phyloP scores from a whole-genome alignment of 2,329 filamentous ascomycete genomes.

The Hypoxylon sp. region DNA sequence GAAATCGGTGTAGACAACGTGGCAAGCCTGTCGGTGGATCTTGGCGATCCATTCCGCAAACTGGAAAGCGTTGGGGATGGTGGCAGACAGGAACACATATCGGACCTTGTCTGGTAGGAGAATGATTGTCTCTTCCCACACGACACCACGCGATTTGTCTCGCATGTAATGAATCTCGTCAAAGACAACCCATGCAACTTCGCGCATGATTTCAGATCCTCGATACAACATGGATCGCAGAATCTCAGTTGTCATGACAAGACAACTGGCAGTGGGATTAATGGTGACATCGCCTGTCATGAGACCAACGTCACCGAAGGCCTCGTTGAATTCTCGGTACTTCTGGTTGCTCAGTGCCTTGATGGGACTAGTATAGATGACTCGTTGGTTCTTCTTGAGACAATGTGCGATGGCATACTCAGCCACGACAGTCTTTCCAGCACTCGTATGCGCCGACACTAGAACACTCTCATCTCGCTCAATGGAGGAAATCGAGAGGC shows the following conservation, averaged over 20 bases:
- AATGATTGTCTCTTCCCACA: constrained; percentile 99
- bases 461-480: constrained; percentile 96
- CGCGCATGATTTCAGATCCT: constrained; percentile 98
- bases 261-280: constrained; percentile 96
- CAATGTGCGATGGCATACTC: constrained; percentile 99
- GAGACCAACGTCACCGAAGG: constrained; percentile 96
- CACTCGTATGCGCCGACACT: constrained; percentile 96
- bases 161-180: constrained; percentile 99
- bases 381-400: constrained; percentile 95
- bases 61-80: constrained; percentile 98
- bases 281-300: constrained; percentile 99
- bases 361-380: constrained; percentile 99
- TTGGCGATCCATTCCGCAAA: constrained; percentile 99
- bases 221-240: constrained; percentile 97
- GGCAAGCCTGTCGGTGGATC: constrained; percentile 96
- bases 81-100: constrained; percentile 98
- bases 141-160: constrained; percentile 93
- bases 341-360: constrained; percentile 99
- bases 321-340: constrained; percentile 94
- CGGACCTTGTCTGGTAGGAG: constrained; percentile 97
- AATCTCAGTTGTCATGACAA: constrained; percentile 99
- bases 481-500: constrained; percentile 93
- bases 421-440: constrained; percentile 97
- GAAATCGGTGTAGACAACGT: constrained; percentile 99
- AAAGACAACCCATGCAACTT: constrained; percentile 98